Evolutionary conservation across 2,329 filamentous ascomycete genomes (phyloP).

Genomic region (Corynespora cassiicola): DNA sequence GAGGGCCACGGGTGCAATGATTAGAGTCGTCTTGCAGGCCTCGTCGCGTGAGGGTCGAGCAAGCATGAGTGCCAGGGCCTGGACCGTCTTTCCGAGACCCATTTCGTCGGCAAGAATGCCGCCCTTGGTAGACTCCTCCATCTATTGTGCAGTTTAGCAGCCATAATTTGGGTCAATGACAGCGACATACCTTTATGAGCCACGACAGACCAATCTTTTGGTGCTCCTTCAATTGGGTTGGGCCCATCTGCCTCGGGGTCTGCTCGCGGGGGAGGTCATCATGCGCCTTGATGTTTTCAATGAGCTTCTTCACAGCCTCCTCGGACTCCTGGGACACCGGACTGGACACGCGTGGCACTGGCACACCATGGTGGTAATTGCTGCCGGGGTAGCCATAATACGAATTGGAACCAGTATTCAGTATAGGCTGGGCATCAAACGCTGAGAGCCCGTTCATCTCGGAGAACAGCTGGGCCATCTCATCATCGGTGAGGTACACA

Average conservation of each 20-base stretch:
- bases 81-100: conserved; percentile 85
- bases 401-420: too few species aligned
- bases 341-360: too few species aligned
- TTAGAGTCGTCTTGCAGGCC: conserved; percentile 76
- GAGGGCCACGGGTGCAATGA: conserved; percentile 80
- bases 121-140: too few species aligned
- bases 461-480: conserved; percentile 41
- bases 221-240: conserved; percentile 77
- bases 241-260: conserved; percentile 72
- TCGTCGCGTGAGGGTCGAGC: conserved; percentile 66
- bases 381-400: too few species aligned
- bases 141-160: too few species aligned
- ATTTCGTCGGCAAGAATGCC: conserved; percentile 77
- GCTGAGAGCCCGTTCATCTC: too few species aligned
- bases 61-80: conserved; percentile 79
- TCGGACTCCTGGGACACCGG: conserved; percentile 11
- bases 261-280: conserved; percentile 61
- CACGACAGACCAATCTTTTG: conserved; percentile 80
- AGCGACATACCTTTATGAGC: conserved; percentile 78
- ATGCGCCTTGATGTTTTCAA: conserved; percentile 38
- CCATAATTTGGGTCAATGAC: too few species aligned
- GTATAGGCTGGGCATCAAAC: too few species aligned
- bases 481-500: conserved; percentile 29
- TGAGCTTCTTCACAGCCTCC: conserved; percentile 35
- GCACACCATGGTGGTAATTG: too few species aligned